These are phyloP conservation scores for Nitzschia putrida DNA, from an alignment of 108 stramenopile species.

Conservation along the genomic window DNA sequence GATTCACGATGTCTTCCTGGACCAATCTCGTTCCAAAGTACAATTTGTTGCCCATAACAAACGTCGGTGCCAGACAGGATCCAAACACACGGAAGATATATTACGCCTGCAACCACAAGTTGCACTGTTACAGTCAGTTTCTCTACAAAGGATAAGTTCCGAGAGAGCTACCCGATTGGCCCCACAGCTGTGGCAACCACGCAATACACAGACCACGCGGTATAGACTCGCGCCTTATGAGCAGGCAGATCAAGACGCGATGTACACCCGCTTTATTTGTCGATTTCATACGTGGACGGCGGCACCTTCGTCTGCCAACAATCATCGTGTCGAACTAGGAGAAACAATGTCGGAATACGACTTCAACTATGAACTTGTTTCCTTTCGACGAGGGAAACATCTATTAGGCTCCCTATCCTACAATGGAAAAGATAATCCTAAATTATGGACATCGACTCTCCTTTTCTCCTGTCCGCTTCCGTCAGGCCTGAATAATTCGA, in stretches of 20 bases:
- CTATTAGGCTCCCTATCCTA: slow-evolving; percentile 38
- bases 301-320: not conserved
- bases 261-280: slow-evolving; percentile 71
- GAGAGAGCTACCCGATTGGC: slow-evolving; percentile 39
- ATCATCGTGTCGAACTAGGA: slow-evolving; percentile 33
- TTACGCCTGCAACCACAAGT: slow-evolving; percentile 64
- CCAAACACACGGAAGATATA: slow-evolving; percentile 36
- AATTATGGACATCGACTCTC: slow-evolving; percentile 38
- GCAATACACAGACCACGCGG: slow-evolving; percentile 14
- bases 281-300: slow-evolving; percentile 48
- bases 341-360: slow-evolving; percentile 61
- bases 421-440: slow-evolving; percentile 59
- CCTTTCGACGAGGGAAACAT: slow-evolving; percentile 54
- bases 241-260: slow-evolving; percentile 49
- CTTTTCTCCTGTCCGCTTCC: slow-evolving; percentile 76
- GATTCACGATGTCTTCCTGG: slow-evolving; percentile 72
- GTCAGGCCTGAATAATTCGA: not conserved
- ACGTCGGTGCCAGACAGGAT: slow-evolving; percentile 74
- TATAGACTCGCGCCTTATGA: slow-evolving; percentile 60
- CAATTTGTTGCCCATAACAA: slow-evolving; percentile 76
- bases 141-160: slow-evolving; percentile 48
- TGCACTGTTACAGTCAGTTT: slow-evolving; percentile 63
- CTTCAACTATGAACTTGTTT: slow-evolving; percentile 65
- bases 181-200: slow-evolving; percentile 52
- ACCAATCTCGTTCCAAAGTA: slow-evolving; percentile 33